These are phyloP conservation scores for Cordyceps cicadae DNA, from an alignment of 2,329 filamentous ascomycete species.

Conservation along the genomic window DNA sequence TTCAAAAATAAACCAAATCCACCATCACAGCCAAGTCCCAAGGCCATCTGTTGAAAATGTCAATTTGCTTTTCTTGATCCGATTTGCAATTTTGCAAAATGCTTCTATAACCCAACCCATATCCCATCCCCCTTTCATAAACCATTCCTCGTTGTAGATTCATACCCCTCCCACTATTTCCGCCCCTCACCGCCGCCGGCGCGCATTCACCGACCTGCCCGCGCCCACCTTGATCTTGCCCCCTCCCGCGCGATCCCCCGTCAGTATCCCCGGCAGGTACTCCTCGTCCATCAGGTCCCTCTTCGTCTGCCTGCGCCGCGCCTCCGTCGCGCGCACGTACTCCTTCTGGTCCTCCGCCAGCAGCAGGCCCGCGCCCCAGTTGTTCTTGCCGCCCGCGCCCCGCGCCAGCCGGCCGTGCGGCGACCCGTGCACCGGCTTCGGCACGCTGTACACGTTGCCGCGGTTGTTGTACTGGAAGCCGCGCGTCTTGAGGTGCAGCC, in stretches of 20 bases:
- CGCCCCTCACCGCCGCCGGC: slow-evolving; percentile 31
- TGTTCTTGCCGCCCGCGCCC: slow-evolving; percentile 69
- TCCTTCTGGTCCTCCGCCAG: slow-evolving; percentile 96
- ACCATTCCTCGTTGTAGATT: background rate
- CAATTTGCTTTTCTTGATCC: background rate
- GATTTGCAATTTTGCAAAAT: background rate
- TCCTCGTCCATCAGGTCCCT: slow-evolving; percentile 92
- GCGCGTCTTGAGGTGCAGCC: slow-evolving; percentile 70
- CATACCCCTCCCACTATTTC: background rate
- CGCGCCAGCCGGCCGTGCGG: slow-evolving; percentile 66
- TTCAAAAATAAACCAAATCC: background rate
- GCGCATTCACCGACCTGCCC: slow-evolving; percentile 78
- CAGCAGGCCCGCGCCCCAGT: slow-evolving; percentile 79
- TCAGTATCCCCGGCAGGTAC: slow-evolving; percentile 77
- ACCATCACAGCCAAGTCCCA: background rate
- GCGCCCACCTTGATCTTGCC: slow-evolving; percentile 74
- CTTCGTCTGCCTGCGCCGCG: slow-evolving; percentile 59
- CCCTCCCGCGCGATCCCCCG: slow-evolving; percentile 59
- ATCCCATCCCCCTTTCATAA: background rate
- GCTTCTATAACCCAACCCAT: background rate
- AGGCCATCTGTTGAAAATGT: background rate
- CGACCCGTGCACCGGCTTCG: slow-evolving; percentile 77
- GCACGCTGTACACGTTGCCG: slow-evolving; percentile 86
- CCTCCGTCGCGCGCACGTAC: slow-evolving; percentile 56
- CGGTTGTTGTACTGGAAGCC: slow-evolving; percentile 96